Conservation (phyloP, 2,329 filamentous ascomycete genomes). For the Pestalotiopsis sp. region DNA sequence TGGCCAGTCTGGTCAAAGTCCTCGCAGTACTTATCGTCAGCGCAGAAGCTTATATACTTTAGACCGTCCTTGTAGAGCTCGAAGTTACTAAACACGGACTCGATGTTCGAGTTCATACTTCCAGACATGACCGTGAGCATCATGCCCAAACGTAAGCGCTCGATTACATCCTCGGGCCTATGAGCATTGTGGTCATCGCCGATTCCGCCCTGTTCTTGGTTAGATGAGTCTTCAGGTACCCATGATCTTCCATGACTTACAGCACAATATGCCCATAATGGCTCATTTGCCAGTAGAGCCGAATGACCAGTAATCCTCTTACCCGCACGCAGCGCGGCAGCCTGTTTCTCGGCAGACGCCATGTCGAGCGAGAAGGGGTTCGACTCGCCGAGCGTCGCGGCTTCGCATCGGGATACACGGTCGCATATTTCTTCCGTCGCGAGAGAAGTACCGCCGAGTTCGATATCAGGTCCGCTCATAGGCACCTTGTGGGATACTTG, state of each 20-base stretch:
- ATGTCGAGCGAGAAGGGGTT: conserved; percentile 26
- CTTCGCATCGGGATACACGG: conserved; percentile 20
- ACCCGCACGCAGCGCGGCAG: conserved; percentile 23
- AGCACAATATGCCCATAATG: conserved; percentile 26
- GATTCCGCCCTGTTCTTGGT: conserved; percentile 18
- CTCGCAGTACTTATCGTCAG: conserved; percentile 25
- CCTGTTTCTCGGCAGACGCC: conserved; percentile 25
- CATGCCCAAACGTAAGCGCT: conserved; percentile 24
- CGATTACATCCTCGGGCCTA: conserved; percentile 22
- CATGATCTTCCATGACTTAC: background rate
- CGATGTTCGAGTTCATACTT: conserved; percentile 26
- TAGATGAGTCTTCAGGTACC: background rate
- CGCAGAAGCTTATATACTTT: conserved; percentile 23
- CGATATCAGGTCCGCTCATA: conserved; percentile 21
- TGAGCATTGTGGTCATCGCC: conserved; percentile 26
- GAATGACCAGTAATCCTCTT: conserved; percentile 27
- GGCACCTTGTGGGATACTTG: conserved; percentile 28
- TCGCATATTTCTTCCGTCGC: conserved; percentile 22
- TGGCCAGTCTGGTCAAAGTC: conserved; percentile 22
- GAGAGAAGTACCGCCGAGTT: conserved; percentile 24
- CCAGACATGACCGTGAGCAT: conserved; percentile 27
- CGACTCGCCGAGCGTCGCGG: conserved; percentile 25
- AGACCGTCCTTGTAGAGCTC: conserved; percentile 20
- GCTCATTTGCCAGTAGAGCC: conserved; percentile 24
- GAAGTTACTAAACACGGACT: conserved; percentile 21